Conservation (phyloP, 495 filamentous ascomycete genomes). For the Acidiella bohemica region DNA sequence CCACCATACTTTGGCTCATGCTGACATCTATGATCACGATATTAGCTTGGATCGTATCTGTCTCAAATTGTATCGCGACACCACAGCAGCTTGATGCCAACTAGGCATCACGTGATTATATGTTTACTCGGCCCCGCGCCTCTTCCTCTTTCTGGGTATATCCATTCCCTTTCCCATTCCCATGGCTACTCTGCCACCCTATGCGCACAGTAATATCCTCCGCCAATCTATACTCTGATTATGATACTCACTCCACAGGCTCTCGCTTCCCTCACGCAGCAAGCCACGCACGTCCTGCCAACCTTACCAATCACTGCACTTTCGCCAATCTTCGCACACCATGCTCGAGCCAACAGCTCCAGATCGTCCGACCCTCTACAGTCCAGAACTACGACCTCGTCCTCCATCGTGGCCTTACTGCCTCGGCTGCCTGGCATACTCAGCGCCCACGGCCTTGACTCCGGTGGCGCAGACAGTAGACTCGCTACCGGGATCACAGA, state of each 20-base stretch:
- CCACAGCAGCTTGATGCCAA: too few relatives aligned
- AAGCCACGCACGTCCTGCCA: conserved; percentile 27
- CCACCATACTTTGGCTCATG: too few relatives aligned
- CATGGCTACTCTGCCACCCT: too few relatives aligned
- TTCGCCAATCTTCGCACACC: conserved; percentile 26
- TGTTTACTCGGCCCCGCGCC: too few relatives aligned
- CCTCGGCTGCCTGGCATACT: background rate
- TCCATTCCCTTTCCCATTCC: too few relatives aligned
- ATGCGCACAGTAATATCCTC: too few relatives aligned
- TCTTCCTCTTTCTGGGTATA: too few relatives aligned
- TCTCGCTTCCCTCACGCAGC: conserved; percentile 28
- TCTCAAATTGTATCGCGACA: too few relatives aligned
- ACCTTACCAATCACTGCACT: conserved; percentile 26
- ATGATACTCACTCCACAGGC: conserved; percentile 23
- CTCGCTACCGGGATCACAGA: conserved; percentile 17
- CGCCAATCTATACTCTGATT: too few relatives aligned
- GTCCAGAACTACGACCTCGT: conserved; percentile 24
- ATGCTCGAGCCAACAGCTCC: conserved; percentile 26
- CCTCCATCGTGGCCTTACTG: background rate
- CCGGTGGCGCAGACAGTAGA: conserved; percentile 11
- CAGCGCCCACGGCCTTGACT: background rate
- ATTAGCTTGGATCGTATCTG: too few relatives aligned
- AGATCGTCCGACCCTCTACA: conserved; percentile 21
- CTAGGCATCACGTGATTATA: too few relatives aligned
- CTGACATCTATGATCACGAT: too few relatives aligned